Base-by-base conservation (phyloP, 345 rosid species). In the Arabis alpina region DNA sequence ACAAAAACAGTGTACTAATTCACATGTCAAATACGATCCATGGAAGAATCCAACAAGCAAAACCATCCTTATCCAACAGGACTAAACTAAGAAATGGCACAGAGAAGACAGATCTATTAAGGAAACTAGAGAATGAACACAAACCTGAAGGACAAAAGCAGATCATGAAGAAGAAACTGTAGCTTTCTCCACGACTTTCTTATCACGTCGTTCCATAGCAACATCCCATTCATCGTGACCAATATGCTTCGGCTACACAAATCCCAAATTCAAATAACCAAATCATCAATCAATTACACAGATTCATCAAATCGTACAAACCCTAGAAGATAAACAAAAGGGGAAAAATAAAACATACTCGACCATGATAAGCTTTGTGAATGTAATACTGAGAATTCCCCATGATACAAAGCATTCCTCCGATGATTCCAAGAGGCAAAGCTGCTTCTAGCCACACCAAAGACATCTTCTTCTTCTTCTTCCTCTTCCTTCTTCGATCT, bases 171-270 rank as follows among this genome's bases (percentile, higher is more conserved):
- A 68, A 76, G 87, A 50, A 48, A 66, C 54, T 5, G 83, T 25
- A 14, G 74, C 69, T 67, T 82, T 76, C 54, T 87, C 93, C 4
- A 68, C n/a, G 81, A 93, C 89, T 83, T 86, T 87, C 81, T 89
- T 86, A 76, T 93, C 98, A 77, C 98, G 87, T 77, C 96, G 78
- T 66, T 93, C 98, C 97, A 93, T 87, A 68, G 93, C 92, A 40
- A 87, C 92, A 50, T 91, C 96, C 98, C 98, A 93, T 83, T 83
- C 73, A 74, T 93, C 97, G 70, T 83, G 87, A 0, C 98, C 97
- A 54, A 91, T 82, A 76, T 93, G 97, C 86, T 93, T 93, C 2
- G 98, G 97, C 96, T 88, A 79, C 60, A 5, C 63, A 72, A 51
- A 34, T 48, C 19, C 34, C 60, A 40, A 40, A 55, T 60, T 59